Evolutionary conservation across 2,329 filamentous ascomycete species (phyloP).

Genomic region (Chaetothyriales sp.): DNA sequence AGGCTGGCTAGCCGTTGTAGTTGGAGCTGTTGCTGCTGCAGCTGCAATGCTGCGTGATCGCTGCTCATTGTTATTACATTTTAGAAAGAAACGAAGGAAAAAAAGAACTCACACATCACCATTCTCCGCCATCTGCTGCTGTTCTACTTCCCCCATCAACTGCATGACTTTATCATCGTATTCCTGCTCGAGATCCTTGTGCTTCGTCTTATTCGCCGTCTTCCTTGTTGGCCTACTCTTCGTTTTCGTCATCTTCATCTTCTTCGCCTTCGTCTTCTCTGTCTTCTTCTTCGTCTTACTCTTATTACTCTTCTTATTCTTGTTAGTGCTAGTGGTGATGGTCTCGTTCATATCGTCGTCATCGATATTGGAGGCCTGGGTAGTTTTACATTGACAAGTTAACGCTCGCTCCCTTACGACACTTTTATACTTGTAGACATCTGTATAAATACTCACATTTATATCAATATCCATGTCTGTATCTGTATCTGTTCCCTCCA

Average conservation of each 20-base stretch:
- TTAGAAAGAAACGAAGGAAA: not conserved
- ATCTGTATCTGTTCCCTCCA: not conserved
- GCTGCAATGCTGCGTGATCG: too few species aligned
- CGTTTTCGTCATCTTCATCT: not conserved
- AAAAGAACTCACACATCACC: constrained; percentile 5
- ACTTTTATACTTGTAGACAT: too few species aligned
- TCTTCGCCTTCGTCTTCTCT: not conserved
- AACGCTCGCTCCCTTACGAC: constrained; percentile 4
- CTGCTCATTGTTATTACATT: not conserved
- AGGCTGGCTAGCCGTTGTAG: constrained; percentile 5
- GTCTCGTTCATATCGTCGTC: not conserved
- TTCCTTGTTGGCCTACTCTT: not conserved
- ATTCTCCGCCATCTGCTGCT: too few species aligned
- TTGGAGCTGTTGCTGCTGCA: too few species aligned
- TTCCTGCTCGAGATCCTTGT: constrained; percentile 5
- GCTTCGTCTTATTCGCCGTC: constrained; percentile 5
- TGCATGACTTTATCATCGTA: too few species aligned
- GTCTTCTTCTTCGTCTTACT: not conserved
- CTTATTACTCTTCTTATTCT: not conserved
- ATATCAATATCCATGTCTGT: too few species aligned
- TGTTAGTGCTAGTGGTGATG: not conserved
- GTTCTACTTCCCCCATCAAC: too few species aligned
- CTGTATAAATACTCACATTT: too few species aligned
- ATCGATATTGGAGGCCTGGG: not conserved
- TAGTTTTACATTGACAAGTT: not conserved